Evolutionary conservation across 129 eudicot species (phyloP), one percentile per base, ranked within the genome.

Genomic region (Saposhnikovia divaricata): DNA sequence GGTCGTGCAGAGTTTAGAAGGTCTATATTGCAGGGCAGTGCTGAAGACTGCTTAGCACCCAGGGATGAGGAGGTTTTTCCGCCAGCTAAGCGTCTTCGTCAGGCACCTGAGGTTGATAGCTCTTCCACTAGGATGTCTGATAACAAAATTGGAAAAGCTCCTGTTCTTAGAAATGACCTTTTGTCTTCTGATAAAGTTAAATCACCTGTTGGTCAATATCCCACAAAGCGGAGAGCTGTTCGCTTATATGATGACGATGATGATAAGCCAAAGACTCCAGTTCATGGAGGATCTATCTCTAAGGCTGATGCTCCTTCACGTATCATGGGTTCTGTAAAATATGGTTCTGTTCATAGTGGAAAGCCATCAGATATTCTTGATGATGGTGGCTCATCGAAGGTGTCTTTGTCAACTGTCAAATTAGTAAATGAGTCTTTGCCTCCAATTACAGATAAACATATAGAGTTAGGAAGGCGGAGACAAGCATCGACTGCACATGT

Each of bases 201-300:
- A 80, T 81, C 87, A 72, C 83, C 86, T 25, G 82, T 59, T 63
- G 43, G 79, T 86, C 90, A 85, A 77, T 45, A 72, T 31, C 83
- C 87, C 28, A 39, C 50, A 63, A 93, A 88, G 84, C 89, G 94
- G 48, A 92, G 96, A 87, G 96, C 98, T 74, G 96, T 94, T 77
- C 89, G 93, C 83, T 79, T 90, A 18, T 86, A 69, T 81, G 97
- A 69, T 76, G 91, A 90, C 27, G 97, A 91, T 72, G 92, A 85
- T 28, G 96, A 90, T 72, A 86, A 80, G 81, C 92, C 98, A 77
- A 94, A 90, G 84, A 94, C 98, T 61, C 98, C 98, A 10, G 88
- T 94, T 65, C 98, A 94, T 85, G 97, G 92, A 83, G 85, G 86
- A 80, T 81, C 89, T 72, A 63, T 82, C 10, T 44, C 48, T 47